Conservation (phyloP, 75 land plant genomes). For the Chamaecyparis obtusa region DNA sequence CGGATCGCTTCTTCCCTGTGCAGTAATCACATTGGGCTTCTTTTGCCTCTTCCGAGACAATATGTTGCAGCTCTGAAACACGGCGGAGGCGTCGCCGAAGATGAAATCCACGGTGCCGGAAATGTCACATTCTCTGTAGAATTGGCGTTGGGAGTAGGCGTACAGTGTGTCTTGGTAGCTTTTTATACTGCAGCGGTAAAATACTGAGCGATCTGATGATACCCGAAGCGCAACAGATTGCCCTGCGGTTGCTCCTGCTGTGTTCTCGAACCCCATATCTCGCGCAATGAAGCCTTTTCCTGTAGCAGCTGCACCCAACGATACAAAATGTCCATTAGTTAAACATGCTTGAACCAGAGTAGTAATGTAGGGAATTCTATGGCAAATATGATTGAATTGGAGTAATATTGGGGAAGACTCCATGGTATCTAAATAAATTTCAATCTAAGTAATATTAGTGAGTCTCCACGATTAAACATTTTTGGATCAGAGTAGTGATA, state of each 20-base stretch:
- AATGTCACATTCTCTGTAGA: slow-evolving; percentile 17
- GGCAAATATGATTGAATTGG: too few relatives aligned
- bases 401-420: too few relatives aligned
- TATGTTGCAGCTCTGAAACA: slow-evolving; percentile 16
- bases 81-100: slow-evolving; percentile 20
- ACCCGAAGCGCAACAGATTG: slow-evolving; percentile 17
- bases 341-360: too few relatives aligned
- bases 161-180: slow-evolving; percentile 17
- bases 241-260: slow-evolving; percentile 3
- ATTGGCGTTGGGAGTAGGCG: slow-evolving; percentile 6
- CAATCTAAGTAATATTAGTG: too few relatives aligned
- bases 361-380: too few relatives aligned
- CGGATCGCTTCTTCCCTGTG: slow-evolving; percentile 14
- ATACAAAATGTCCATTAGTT: too few relatives aligned
- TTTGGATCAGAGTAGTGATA: too few relatives aligned
- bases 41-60: background rate
- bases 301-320: background rate
- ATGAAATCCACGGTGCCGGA: slow-evolving; percentile 18
- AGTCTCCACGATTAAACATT: too few relatives aligned
- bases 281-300: slow-evolving; percentile 12
- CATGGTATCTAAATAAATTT: too few relatives aligned
- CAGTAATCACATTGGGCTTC: background rate
- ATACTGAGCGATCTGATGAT: slow-evolving; percentile 6
- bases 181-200: background rate
- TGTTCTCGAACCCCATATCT: background rate